These are phyloP conservation scores for Cladophialophora psammophila DNA, from an alignment of 2,329 filamentous ascomycete species.

Conservation along the genomic window DNA sequence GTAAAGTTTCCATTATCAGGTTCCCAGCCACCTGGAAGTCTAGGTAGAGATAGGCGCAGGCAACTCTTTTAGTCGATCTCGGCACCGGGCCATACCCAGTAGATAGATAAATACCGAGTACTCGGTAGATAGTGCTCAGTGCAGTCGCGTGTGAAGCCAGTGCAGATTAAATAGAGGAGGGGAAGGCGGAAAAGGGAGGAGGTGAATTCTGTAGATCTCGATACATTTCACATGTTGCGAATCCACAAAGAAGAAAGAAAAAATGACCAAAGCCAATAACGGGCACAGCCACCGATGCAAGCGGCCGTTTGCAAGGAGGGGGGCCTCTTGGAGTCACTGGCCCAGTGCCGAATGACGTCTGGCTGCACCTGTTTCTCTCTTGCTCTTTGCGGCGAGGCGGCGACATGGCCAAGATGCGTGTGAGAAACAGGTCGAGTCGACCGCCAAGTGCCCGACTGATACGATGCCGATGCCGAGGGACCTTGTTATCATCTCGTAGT, in stretches of 20 bases:
- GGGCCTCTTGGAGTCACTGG: background rate
- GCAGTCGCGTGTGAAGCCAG: background rate
- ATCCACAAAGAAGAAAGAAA: background rate
- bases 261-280: background rate
- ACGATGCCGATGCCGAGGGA: background rate
- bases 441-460: background rate
- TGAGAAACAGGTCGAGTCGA: background rate
- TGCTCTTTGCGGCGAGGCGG: no score
- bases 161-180: background rate
- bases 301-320: background rate
- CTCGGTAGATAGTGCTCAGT: background rate
- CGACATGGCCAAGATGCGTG: no score
- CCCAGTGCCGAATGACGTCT: background rate
- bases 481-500: background rate
- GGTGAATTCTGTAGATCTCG: background rate
- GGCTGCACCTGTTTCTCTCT: background rate
- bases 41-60: background rate
- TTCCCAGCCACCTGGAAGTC: background rate
- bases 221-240: background rate
- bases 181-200: background rate
- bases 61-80: background rate
- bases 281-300: constrained; percentile 1
- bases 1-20: background rate
- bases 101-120: background rate
- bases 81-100: background rate